Conservation (phyloP, 2,329 filamentous ascomycete genomes). For the Dendrostoma leiphaemia region DNA sequence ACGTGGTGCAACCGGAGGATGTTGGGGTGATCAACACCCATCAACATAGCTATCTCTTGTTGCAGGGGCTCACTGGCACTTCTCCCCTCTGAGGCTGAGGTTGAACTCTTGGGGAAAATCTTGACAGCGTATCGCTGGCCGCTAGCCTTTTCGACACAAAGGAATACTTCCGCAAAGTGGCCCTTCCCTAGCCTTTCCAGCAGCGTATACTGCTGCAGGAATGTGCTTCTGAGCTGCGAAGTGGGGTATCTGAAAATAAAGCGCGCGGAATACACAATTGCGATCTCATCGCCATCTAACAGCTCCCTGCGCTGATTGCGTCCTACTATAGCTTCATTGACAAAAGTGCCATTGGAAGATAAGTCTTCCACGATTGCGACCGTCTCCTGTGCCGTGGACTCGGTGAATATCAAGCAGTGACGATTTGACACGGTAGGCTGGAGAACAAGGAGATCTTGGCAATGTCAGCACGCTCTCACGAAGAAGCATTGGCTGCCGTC, state of each 20-base stretch:
- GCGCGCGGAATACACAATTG: slow-evolving; percentile 77
- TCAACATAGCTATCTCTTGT: slow-evolving; percentile 93
- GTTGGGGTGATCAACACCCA: slow-evolving; percentile 95
- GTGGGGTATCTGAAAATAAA: slow-evolving; percentile 92
- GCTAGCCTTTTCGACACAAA: slow-evolving; percentile 81
- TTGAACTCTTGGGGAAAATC: slow-evolving; percentile 89
- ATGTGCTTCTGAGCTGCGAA: slow-evolving; percentile 69
- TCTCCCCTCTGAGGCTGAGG: slow-evolving; percentile 75
- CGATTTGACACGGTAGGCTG: slow-evolving; percentile 84
- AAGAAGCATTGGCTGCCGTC: neutral
- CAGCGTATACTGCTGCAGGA: slow-evolving; percentile 82
- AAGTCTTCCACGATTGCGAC: slow-evolving; percentile 85
- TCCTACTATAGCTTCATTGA: slow-evolving; percentile 88
- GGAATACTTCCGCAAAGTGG: slow-evolving; percentile 90
- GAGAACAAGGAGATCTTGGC: slow-evolving; percentile 66
- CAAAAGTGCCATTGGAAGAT: slow-evolving; percentile 93
- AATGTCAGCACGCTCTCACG: slow-evolving; percentile 6
- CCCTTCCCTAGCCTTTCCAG: slow-evolving; percentile 88
- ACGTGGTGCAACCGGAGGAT: slow-evolving; percentile 92
- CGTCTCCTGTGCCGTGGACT: slow-evolving; percentile 38
- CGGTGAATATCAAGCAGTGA: slow-evolving; percentile 54
- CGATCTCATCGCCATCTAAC: slow-evolving; percentile 86
- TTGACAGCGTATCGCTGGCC: slow-evolving; percentile 89
- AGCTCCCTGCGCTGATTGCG: slow-evolving; percentile 89
- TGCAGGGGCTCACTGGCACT: slow-evolving; percentile 82